Percentiles rank a stretch among this genome's conserved stretches.
Evolutionary conservation across 2,329 filamentous ascomycete genomes (phyloP).

Genomic region (Fusarium floridanum): DNA sequence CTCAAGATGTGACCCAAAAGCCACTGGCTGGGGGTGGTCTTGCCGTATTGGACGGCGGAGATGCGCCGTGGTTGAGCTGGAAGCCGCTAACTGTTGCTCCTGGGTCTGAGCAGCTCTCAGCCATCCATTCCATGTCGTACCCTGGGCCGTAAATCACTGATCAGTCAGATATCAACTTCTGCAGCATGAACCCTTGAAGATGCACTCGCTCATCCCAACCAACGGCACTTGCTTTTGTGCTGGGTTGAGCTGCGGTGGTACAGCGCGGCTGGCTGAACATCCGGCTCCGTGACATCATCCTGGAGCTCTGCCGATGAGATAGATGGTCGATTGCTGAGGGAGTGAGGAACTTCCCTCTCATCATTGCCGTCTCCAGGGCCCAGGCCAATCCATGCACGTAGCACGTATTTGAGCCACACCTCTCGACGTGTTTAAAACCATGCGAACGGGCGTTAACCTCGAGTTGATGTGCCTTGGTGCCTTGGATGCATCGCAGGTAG

Average conservation of each 20-base stretch:
- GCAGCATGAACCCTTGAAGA: slow-evolving; percentile 20
- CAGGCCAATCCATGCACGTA: not conserved
- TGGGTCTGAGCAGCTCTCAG: slow-evolving; percentile 4
- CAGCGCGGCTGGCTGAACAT: slow-evolving; percentile 2
- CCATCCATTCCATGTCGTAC: slow-evolving; percentile 6
- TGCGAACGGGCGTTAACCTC: slow-evolving; percentile 14
- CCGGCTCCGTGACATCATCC: not conserved
- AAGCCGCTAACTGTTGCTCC: slow-evolving; percentile 1
- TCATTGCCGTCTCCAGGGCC: slow-evolving; percentile 2
- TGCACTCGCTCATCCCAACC: slow-evolving; percentile 2
- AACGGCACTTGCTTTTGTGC: slow-evolving; percentile 12
- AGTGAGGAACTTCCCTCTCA: slow-evolving; percentile 11
- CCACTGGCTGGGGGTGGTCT: slow-evolving; percentile 17
- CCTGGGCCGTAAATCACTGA: not conserved
- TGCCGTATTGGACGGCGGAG: slow-evolving; percentile 12
- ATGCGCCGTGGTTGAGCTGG: slow-evolving; percentile 4
- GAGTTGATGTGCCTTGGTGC: slow-evolving; percentile 14
- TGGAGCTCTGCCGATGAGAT: not conserved
- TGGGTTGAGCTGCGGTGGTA: not conserved
- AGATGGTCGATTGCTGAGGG: not conserved
- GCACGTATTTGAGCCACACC: slow-evolving; percentile 22
- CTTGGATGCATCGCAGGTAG: slow-evolving; percentile 8
- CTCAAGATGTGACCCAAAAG: slow-evolving; percentile 17
- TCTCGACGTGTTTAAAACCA: slow-evolving; percentile 14
- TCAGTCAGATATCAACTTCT: slow-evolving; percentile 26